These are phyloP conservation scores for Trametes pubescens DNA, from an alignment of 1,284 basidiomycete genomes.

Conservation along the genomic window DNA sequence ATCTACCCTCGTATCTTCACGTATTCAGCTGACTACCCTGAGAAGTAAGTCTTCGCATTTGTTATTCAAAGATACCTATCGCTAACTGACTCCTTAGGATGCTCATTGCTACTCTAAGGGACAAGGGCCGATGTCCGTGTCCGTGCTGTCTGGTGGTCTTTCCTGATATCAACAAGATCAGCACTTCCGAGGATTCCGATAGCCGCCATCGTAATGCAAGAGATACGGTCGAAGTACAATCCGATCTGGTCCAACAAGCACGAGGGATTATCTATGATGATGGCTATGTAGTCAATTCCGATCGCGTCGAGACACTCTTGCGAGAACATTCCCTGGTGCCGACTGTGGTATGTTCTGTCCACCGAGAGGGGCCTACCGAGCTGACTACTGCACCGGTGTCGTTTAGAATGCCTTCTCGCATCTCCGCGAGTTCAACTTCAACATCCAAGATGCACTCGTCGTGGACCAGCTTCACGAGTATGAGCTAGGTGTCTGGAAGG, in stretches of 20 bases:
- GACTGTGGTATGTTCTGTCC: constrained; percentile 3
- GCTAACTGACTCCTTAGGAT: constrained; percentile 20
- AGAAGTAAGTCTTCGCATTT: constrained; percentile 32
- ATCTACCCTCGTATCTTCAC: constrained; percentile 35
- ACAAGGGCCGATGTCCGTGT: constrained; percentile 38
- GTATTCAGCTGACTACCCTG: constrained; percentile 45
- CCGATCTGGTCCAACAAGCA: constrained; percentile 11
- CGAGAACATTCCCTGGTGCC: constrained; percentile 19
- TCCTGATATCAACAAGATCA: constrained; percentile 27
- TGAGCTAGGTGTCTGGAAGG: constrained; percentile 49
- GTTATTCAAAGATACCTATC: neutral
- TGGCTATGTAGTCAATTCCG: constrained; percentile 20
- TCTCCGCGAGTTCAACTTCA: constrained; percentile 20
- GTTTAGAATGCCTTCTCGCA: constrained; percentile 23
- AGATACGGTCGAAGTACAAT: constrained; percentile 1
- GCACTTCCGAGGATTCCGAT: constrained; percentile 15
- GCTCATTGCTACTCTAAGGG: constrained; percentile 29
- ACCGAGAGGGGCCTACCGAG: neutral
- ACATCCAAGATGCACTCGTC: constrained; percentile 43
- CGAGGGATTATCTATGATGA: constrained; percentile 29
- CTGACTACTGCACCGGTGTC: neutral
- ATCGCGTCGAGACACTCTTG: constrained; percentile 30
- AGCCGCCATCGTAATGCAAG: neutral
- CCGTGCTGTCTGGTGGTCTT: constrained; percentile 41
- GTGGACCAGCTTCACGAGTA: constrained; percentile 48